Evolutionary conservation across 2,329 filamentous ascomycete species (phyloP).

Genomic region (Tolypocladium capitatum): DNA sequence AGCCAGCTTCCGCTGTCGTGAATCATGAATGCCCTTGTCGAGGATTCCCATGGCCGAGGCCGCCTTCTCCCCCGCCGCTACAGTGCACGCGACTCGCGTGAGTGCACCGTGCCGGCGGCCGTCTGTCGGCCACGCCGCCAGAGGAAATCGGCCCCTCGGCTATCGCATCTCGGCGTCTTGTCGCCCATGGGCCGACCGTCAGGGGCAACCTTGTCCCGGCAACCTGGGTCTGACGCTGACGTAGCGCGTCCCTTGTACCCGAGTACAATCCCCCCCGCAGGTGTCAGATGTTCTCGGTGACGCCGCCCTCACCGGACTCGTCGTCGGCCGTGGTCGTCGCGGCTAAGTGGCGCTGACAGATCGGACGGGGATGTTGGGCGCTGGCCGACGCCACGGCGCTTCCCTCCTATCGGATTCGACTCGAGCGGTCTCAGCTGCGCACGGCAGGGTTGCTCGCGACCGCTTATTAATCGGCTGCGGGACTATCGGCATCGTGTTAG

Average conservation of each 20-base stretch:
- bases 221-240: not conserved
- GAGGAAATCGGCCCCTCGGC: too few species aligned
- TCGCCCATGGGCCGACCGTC: not conserved
- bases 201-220: not conserved
- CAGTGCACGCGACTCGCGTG: not conserved
- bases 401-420: not conserved
- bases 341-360: not conserved
- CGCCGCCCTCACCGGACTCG: not conserved
- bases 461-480: not conserved
- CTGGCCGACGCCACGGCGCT: not conserved
- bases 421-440: not conserved
- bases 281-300: not conserved
- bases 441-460: not conserved
- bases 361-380: not conserved
- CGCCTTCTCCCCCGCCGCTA: too few species aligned
- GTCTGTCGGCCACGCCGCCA: too few species aligned
- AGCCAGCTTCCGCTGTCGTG: not conserved
- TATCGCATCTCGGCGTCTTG: too few species aligned
- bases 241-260: not conserved
- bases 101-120: not conserved
- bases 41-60: too few species aligned
- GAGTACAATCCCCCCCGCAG: not conserved
- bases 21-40: not conserved
- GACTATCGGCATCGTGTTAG: not conserved
- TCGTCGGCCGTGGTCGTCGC: not conserved